Conservation (phyloP, 139 green algal genomes). For the Protoeuglena noctilucae region DNA sequence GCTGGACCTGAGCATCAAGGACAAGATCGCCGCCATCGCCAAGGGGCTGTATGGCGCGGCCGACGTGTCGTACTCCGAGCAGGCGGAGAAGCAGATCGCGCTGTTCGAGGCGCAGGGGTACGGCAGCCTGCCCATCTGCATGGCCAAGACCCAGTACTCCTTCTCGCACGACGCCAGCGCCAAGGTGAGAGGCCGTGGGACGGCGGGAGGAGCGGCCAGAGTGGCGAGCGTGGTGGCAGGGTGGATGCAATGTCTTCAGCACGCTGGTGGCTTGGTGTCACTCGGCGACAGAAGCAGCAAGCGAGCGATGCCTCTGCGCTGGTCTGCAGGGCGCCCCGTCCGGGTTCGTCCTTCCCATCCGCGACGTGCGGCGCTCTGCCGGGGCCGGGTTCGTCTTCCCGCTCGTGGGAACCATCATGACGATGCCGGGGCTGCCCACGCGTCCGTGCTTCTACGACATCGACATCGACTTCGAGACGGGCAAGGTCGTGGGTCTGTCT, state of each 20-base stretch:
- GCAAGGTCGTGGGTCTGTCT: conserved; percentile 62
- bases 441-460: conserved; percentile 80
- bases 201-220: too few relatives aligned
- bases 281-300: too few relatives aligned
- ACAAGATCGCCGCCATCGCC: conserved; percentile 88
- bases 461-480: conserved; percentile 57
- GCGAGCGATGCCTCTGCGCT: too few relatives aligned
- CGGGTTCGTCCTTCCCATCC: conserved; percentile 81
- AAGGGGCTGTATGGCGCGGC: conserved; percentile 68
- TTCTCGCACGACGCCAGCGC: conserved; percentile 63
- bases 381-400: conserved; percentile 88
- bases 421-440: conserved; percentile 76
- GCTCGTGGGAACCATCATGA: conserved; percentile 83
- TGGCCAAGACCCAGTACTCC: conserved; percentile 98
- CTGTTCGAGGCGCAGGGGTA: conserved; percentile 72
- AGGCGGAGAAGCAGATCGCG: conserved; percentile 39
- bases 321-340: conserved; percentile 40
- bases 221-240: too few relatives aligned
- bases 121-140: conserved; percentile 86
- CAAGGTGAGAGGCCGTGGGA: conserved; percentile 28
- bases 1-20: conserved; percentile 62
- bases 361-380: conserved; percentile 62
- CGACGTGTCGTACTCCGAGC: conserved; percentile 54
- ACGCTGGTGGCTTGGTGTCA: too few relatives aligned
- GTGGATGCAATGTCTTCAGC: too few relatives aligned